These are phyloP conservation scores for Podochytrium sp. DNA, from an alignment of 192 early-diverging fungal species.

Conservation along the genomic window DNA sequence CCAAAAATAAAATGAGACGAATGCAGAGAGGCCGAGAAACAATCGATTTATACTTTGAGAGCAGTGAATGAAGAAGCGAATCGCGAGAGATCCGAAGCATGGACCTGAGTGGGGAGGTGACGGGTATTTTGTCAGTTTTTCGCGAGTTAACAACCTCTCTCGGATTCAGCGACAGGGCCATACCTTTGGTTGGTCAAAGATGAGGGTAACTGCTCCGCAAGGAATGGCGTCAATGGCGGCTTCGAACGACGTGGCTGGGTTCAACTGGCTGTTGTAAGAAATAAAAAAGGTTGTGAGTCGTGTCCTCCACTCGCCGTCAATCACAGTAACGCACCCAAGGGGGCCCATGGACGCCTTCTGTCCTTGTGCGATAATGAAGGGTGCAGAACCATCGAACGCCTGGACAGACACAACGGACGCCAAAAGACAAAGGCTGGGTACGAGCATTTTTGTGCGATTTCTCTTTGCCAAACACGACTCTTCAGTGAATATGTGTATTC, in stretches of 20 bases:
- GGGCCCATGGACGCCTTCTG: background rate
- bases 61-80: background rate
- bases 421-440: too few species aligned
- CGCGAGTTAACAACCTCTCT: too few species aligned
- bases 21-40: background rate
- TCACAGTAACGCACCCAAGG: background rate
- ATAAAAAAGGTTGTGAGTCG: background rate
- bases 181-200: conserved; percentile 14
- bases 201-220: background rate
- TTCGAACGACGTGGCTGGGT: background rate
- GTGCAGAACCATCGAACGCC: conserved; percentile 22
- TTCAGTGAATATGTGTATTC: background rate
- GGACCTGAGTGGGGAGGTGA: background rate
- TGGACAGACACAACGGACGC: background rate
- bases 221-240: conserved; percentile 8
- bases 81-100: conserved; percentile 17
- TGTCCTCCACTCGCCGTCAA: background rate
- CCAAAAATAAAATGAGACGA: background rate
- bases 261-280: background rate
- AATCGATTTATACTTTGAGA: conserved; percentile 5
- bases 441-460: too few species aligned
- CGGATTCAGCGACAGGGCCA: background rate
- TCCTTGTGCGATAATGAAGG: conserved; percentile 14
- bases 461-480: too few species aligned
- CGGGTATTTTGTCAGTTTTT: background rate